Base-by-base conservation (phyloP, 2,329 filamentous ascomycete species). In the Fusarium sambucinum region DNA sequence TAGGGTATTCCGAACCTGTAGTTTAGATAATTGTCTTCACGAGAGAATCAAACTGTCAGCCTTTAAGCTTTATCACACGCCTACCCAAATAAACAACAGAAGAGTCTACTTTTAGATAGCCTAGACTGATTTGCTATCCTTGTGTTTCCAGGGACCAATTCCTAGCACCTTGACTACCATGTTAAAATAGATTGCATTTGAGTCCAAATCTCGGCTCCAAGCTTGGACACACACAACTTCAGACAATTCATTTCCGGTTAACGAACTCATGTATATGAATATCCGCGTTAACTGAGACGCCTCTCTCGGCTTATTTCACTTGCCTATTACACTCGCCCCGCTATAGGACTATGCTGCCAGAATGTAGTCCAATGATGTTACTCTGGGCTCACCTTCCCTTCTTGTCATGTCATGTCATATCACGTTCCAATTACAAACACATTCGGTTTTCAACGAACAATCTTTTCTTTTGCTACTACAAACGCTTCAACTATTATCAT, bases 261-360 rank as follows among this genome's bases (percentile, higher is more conserved):
- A 42, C 51, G 40, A 46, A 46, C 19, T 46, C 47, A 62, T 32
- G 16, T 46, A 19, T 25, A 23, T 45, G 25, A 42, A 51, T 40
- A 51, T 51, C 25, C 48, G 29, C 57, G 17, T 55, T 42, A 61
- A 59, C 59, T 62, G 59, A 62, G 61, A 62, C 41, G 41, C 37
- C 30, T 37, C 12, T 27, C 42, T 60, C 62, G 38, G 45, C 64
- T 51, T 51, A 51, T 51, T 40, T 17, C 32, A 40, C 33, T 27
- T 40, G 47, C 32, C 33, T 72, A 48, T 54, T 71, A 47, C 59
- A 69, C 55, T 59, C 45, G 38, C 64, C 67, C 63, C 71, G 62
- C 17, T 42, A 51, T 27, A 51, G 47, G 33, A 40, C 21, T 51
- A 61, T 40, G 55, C 33, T 65, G 71, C 23, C 42, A 41, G 23